phyloP scores from a whole-genome alignment of 129 eudicot genomes.

The Lactuca saligna region DNA sequence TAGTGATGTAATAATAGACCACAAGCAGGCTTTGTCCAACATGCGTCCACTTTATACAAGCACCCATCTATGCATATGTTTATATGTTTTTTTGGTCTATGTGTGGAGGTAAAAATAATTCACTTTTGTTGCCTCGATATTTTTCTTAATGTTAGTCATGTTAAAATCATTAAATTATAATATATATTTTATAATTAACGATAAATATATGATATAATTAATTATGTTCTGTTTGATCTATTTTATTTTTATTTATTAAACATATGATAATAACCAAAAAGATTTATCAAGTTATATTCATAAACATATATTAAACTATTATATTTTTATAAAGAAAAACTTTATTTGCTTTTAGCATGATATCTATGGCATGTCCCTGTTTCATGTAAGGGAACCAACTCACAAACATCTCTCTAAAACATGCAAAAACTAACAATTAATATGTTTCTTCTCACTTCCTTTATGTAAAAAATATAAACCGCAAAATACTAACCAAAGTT shows the following conservation, averaged over 20 bases:
- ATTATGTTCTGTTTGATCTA: no score
- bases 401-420: constrained; percentile 24
- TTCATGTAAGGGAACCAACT: constrained; percentile 32
- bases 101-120: constrained; percentile 1
- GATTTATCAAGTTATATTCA: not conserved
- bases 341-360: constrained; percentile 20
- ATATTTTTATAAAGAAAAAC: not conserved
- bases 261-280: not conserved
- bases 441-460: not conserved
- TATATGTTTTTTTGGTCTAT: constrained; percentile 26
- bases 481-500: not conserved
- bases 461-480: not conserved
- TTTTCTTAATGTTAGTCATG: not conserved
- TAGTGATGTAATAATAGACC: constrained; percentile 39
- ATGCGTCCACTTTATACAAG: constrained; percentile 37
- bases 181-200: not conserved
- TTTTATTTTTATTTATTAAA: no score
- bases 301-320: not conserved
- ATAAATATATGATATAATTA: no score
- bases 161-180: not conserved
- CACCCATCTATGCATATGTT: constrained; percentile 14
- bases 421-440: constrained; percentile 15
- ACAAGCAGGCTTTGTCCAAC: constrained; percentile 42
- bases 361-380: constrained; percentile 27
- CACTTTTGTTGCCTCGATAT: not conserved